phyloP scores from a whole-genome alignment of 768 basidiomycete species.

The Mycena maculata region DNA sequence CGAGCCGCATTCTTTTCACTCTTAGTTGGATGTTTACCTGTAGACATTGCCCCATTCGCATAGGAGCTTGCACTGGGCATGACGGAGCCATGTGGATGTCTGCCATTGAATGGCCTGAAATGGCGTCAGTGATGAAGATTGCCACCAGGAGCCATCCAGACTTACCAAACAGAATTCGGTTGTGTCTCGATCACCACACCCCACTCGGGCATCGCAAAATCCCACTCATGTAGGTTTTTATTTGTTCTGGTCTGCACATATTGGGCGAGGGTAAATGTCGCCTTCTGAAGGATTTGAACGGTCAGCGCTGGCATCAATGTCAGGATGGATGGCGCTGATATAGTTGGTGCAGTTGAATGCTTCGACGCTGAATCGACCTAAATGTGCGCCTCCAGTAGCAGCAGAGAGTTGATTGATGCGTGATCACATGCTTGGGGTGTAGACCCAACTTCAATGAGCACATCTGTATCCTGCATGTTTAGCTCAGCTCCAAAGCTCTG shows the following conservation, averaged over 20 bases:
- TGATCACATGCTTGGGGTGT: neutral
- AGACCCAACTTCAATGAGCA: neutral
- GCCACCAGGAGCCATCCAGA: too few species aligned
- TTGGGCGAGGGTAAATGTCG: neutral
- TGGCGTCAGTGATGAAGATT: neutral
- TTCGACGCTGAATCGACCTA: neutral
- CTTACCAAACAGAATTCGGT: constrained; percentile 2
- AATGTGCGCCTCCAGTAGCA: neutral
- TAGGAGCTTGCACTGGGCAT: neutral
- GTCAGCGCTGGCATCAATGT: neutral
- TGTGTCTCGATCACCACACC: neutral
- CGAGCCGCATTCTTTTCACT: too few species aligned
- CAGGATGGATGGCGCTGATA: neutral
- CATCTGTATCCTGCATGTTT: neutral
- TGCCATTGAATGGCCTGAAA: neutral
- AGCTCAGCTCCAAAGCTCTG: neutral
- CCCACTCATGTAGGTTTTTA: neutral
- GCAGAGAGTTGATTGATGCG: neutral
- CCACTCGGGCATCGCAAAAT: constrained; percentile 1
- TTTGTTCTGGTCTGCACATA: neutral
- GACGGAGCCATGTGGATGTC: neutral
- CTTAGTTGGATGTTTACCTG: neutral
- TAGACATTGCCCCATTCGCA: neutral
- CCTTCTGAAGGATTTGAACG: too few species aligned
- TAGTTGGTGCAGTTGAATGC: neutral